These are phyloP conservation scores for Phytophthora lateralis DNA, from an alignment of 352 stramenopile genomes.

Conservation along the genomic window DNA sequence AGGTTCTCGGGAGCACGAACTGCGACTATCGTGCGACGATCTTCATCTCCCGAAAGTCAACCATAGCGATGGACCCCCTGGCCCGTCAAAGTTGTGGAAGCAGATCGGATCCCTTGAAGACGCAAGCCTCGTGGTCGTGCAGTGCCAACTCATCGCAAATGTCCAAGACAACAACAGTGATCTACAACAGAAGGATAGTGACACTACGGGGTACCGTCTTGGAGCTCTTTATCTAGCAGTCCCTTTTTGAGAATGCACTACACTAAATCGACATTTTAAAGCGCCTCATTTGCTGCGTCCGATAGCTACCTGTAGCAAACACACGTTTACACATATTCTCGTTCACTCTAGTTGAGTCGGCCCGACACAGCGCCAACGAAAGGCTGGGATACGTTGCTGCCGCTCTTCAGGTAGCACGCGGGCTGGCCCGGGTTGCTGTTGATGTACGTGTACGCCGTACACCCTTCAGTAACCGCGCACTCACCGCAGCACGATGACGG, in stretches of 20 bases:
- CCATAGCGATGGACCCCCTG: background rate
- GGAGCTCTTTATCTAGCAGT: constrained; percentile 69
- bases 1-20: constrained; percentile 9
- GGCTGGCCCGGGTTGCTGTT: constrained; percentile 31
- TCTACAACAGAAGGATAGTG: constrained; percentile 1
- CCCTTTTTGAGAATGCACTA: constrained; percentile 35
- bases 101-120: constrained; percentile 77
- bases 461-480: constrained; percentile 19
- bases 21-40: constrained; percentile 46
- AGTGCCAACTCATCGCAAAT: constrained; percentile 63
- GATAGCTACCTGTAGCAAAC: too few relatives aligned
- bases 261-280: too few relatives aligned
- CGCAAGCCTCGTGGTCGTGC: constrained; percentile 65
- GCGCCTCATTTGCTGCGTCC: too few relatives aligned
- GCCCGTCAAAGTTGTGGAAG: constrained; percentile 61
- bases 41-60: constrained; percentile 46
- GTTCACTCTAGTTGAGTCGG: background rate
- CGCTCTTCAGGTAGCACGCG: constrained; percentile 38
- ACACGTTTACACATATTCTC: too few relatives aligned
- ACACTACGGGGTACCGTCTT: constrained; percentile 18
- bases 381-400: constrained; percentile 4
- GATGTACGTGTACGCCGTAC: constrained; percentile 30
- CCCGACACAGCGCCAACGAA: constrained; percentile 14
- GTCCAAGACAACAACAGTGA: constrained; percentile 24
- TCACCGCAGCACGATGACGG: constrained; percentile 18